phyloP scores from a whole-genome alignment of 2,329 filamentous ascomycete genomes.

The Teratosphaeria pseudoeucalypti region DNA sequence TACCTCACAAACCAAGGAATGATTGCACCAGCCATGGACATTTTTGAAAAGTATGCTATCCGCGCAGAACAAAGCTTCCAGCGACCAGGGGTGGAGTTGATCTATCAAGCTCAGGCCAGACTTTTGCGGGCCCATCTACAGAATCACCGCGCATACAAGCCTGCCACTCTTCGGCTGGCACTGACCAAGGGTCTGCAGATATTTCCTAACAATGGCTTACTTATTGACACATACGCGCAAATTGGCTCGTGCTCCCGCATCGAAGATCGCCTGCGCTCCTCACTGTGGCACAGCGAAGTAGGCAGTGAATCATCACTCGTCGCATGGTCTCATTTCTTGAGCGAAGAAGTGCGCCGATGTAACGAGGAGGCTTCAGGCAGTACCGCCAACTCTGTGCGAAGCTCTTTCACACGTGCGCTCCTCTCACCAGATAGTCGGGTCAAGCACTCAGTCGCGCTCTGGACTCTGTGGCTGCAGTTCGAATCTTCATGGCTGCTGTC shows the following conservation, averaged over 20 bases:
- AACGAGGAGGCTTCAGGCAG: slow-evolving; percentile 17
- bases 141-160: slow-evolving; percentile 55
- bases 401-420: slow-evolving; percentile 37
- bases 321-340: slow-evolving; percentile 45
- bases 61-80: slow-evolving; percentile 26
- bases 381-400: slow-evolving; percentile 25
- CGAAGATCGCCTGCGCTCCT: slow-evolving; percentile 63
- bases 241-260: slow-evolving; percentile 68
- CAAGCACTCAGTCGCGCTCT: slow-evolving; percentile 19
- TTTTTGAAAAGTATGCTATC: slow-evolving; percentile 16
- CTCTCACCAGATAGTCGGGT: slow-evolving; percentile 24
- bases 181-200: slow-evolving; percentile 49
- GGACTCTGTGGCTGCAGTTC: slow-evolving; percentile 20
- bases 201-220: slow-evolving; percentile 68
- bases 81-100: slow-evolving; percentile 38
- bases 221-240: slow-evolving; percentile 63
- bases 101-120: slow-evolving; percentile 58
- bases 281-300: slow-evolving; percentile 35
- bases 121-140: slow-evolving; percentile 58
- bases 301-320: slow-evolving; percentile 29
- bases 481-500: slow-evolving; percentile 8
- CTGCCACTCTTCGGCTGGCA: slow-evolving; percentile 52
- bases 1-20: slow-evolving; percentile 47
- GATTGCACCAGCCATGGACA: slow-evolving; percentile 27
- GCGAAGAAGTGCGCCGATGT: slow-evolving; percentile 41